A percentile compares a stretch with the other conserved stretches of the same genome.
Conservation (phyloP, 192 early-diverging fungal genomes). For the Linderina pennispora region DNA sequence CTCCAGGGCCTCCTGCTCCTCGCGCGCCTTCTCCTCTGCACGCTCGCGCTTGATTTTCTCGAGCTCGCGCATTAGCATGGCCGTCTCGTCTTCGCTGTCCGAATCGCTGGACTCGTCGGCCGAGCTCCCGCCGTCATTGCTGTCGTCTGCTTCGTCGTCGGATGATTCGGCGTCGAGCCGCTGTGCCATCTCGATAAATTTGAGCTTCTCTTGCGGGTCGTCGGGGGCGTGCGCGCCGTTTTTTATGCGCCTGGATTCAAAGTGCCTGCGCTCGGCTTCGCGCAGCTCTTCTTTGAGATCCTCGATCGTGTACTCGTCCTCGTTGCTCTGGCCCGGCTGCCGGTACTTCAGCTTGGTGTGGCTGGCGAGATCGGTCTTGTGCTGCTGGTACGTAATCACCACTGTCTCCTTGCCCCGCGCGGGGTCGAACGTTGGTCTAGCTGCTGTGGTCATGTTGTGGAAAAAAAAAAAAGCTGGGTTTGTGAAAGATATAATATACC, state of each 20-base stretch:
- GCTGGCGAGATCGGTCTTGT: conserved; percentile 63
- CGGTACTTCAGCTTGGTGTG: conserved; percentile 76
- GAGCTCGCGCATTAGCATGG: conserved; percentile 71
- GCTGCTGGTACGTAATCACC: conserved; percentile 57
- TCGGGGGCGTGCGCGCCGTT: background rate
- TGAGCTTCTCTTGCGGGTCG: conserved; percentile 17
- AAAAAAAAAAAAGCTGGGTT: background rate
- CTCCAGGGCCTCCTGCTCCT: conserved; percentile 42
- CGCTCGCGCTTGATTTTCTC: conserved; percentile 93
- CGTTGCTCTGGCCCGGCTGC: conserved; percentile 59
- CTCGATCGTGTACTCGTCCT: conserved; percentile 50
- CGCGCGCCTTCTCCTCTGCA: conserved; percentile 82
- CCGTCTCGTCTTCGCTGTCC: conserved; percentile 89
- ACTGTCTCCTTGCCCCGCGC: conserved; percentile 61
- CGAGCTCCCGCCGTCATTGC: conserved; percentile 46
- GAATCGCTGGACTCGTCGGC: conserved; percentile 41
- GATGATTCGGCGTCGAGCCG: conserved; percentile 41
- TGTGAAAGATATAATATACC: too few species aligned
- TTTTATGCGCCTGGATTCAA: conserved; percentile 43
- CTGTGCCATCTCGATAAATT: conserved; percentile 39
- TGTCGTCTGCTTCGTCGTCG: conserved; percentile 49
- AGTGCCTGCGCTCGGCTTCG: conserved; percentile 63
- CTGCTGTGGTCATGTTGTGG: conserved; percentile 54
- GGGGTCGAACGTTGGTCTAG: conserved; percentile 71
- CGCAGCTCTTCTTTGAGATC: conserved; percentile 62